phyloP scores from a whole-genome alignment of 2,329 filamentous ascomycete genomes.

The Cercospora beticola region DNA sequence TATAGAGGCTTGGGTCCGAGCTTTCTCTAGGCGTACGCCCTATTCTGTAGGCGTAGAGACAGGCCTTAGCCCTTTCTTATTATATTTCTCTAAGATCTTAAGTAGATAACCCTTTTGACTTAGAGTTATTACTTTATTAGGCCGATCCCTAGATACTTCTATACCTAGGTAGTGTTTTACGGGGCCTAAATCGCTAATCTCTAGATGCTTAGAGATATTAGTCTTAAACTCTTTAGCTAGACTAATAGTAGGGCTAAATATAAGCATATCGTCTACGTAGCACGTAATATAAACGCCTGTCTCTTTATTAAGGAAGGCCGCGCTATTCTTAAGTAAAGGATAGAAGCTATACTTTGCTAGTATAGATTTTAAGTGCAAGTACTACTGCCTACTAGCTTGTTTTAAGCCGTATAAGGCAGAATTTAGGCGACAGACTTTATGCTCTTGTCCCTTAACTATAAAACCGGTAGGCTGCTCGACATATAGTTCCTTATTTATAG shows the following conservation, averaged over 20 bases:
- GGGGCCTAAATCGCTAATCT: constrained; percentile 9
- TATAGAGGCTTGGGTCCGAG: neutral
- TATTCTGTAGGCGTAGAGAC: constrained; percentile 12
- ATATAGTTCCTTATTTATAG: constrained; percentile 15
- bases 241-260: constrained; percentile 13
- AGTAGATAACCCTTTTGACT: constrained; percentile 6
- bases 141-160: constrained; percentile 8
- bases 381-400: constrained; percentile 12
- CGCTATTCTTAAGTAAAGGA: constrained; percentile 9
- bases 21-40: constrained; percentile 11
- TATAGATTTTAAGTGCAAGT: constrained; percentile 11
- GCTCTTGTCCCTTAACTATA: neutral
- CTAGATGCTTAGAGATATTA: constrained; percentile 11
- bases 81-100: constrained; percentile 14
- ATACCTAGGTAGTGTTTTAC: constrained; percentile 9
- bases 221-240: constrained; percentile 11
- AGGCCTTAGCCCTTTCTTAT: constrained; percentile 12
- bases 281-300: constrained; percentile 10
- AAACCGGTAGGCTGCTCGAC: constrained; percentile 13
- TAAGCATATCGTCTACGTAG: constrained; percentile 12
- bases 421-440: constrained; percentile 9
- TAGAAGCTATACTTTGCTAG: constrained; percentile 6
- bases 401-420: constrained; percentile 13
- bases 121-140: constrained; percentile 13
- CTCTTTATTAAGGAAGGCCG: constrained; percentile 7